phyloP scores from a whole-genome alignment of 2,329 filamentous ascomycete genomes.

The Colletotrichum eremochloae region DNA sequence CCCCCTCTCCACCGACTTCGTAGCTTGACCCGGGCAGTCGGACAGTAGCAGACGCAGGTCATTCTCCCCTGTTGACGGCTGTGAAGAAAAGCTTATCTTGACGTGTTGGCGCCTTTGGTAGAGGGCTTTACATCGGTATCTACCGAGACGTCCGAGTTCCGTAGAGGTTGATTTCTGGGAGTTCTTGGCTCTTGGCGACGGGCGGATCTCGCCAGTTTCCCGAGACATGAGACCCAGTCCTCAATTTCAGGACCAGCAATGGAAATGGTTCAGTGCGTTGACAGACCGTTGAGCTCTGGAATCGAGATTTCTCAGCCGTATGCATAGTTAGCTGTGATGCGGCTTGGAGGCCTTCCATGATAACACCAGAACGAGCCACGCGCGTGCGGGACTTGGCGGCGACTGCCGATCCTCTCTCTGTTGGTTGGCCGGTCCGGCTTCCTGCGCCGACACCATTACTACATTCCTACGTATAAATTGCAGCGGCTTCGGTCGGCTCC shows the following conservation, averaged over 20 bases:
- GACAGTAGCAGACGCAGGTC: not conserved
- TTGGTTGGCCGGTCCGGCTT: not conserved
- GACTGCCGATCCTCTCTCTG: not conserved
- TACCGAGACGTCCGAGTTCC: not conserved
- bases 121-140: accelerated
- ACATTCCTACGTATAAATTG: not conserved
- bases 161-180: no score
- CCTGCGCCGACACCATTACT: not conserved
- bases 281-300: no score
- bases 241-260: no score
- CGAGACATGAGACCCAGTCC: no score
- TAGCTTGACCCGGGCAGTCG: not conserved
- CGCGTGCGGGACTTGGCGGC: not conserved
- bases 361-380: not conserved
- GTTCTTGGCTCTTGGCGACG: no score
- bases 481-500: not conserved
- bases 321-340: no score
- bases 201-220: no score
- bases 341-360: no score
- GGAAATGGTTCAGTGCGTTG: no score
- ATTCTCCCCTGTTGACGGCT: not conserved
- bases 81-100: conserved; percentile 8
- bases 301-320: no score
- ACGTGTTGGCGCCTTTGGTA: not conserved
- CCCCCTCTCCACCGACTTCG: no score